These are phyloP conservation scores for Talaromyces sp. DNA, from an alignment of 2,329 filamentous ascomycete species.

Conservation along the genomic window DNA sequence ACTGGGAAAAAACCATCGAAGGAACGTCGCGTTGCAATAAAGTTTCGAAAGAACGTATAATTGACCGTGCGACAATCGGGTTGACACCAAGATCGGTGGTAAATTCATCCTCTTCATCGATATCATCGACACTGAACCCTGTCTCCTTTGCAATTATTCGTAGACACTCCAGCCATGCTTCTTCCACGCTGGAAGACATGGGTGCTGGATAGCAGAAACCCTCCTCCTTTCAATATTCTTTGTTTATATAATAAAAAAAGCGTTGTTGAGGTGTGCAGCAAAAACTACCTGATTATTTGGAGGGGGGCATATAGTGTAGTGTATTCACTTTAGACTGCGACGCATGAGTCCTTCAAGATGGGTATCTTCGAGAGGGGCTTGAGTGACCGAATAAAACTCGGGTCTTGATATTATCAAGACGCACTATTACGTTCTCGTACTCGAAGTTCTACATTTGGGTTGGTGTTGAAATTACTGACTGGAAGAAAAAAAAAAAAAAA, in stretches of 20 bases:
- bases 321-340: background rate
- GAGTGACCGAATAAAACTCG: background rate
- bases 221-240: no score
- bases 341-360: background rate
- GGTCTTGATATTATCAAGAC: background rate
- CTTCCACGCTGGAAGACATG: background rate
- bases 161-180: background rate
- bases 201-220: background rate
- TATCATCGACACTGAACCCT: background rate
- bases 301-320: background rate
- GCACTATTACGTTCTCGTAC: background rate
- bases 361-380: background rate
- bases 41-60: background rate
- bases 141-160: background rate
- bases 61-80: background rate
- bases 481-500: background rate
- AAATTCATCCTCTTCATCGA: conserved; percentile 1
- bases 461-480: background rate
- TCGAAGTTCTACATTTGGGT: background rate
- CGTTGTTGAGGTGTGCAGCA: background rate
- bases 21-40: background rate
- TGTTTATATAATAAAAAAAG: background rate
- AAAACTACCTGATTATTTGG: background rate
- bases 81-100: background rate
- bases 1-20: background rate